These are phyloP conservation scores for Plasmopara halstedii DNA, from an alignment of 352 stramenopile species.

Conservation along the genomic window DNA sequence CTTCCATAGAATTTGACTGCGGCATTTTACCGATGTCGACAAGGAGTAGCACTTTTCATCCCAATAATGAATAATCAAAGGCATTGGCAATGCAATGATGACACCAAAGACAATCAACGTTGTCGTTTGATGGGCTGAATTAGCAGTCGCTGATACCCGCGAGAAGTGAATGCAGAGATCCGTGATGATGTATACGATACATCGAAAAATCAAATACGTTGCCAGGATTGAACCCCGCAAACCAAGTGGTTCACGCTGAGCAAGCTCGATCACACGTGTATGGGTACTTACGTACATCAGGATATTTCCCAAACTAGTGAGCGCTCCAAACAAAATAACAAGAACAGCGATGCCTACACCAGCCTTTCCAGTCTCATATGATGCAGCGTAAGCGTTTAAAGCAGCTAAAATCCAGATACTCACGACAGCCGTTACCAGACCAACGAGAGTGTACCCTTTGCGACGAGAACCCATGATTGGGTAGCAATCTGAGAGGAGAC, in stretches of 20 bases:
- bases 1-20: conserved; percentile 60
- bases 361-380: conserved; percentile 17
- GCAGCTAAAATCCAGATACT: conserved; percentile 45
- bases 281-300: conserved; percentile 57
- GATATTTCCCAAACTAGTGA: conserved; percentile 54
- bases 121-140: conserved; percentile 32
- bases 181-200: conserved; percentile 43
- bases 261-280: conserved; percentile 56
- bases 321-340: conserved; percentile 29
- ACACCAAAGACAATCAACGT: conserved; percentile 42
- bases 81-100: conserved; percentile 43
- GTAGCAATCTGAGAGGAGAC: conserved; percentile 85
- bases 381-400: conserved; percentile 39
- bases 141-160: conserved; percentile 26
- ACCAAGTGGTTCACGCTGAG: conserved; percentile 49
- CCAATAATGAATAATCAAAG: conserved; percentile 46
- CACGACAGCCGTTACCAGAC: conserved; percentile 54
- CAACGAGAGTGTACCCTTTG: conserved; percentile 89
- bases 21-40: conserved; percentile 49
- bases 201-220: conserved; percentile 57
- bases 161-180: conserved; percentile 42
- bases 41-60: conserved; percentile 60
- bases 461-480: conserved; percentile 85
- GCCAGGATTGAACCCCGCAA: conserved; percentile 47
- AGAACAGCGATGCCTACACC: conserved; percentile 27